phyloP scores from a whole-genome alignment of 306 rosid species.

The Cucurbita moschata region DNA sequence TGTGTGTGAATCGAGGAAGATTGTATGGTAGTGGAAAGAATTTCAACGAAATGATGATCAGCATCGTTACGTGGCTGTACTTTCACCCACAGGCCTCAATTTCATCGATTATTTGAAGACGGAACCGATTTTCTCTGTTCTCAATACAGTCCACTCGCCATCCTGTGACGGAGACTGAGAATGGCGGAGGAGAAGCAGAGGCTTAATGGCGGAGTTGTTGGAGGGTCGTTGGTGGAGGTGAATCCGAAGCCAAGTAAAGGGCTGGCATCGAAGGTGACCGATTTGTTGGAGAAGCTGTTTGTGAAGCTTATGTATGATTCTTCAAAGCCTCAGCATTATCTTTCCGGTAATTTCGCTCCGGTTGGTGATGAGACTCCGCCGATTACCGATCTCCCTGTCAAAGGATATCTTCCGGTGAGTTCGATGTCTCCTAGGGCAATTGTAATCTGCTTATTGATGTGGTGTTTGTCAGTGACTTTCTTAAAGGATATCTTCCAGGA shows the following conservation, averaged over 20 bases:
- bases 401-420: slow-evolving; percentile 70
- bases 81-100: not conserved
- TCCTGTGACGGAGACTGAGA: not conserved
- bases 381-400: slow-evolving; percentile 37
- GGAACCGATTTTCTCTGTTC: not conserved
- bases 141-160: not conserved
- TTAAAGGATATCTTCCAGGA: not conserved
- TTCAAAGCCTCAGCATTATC: slow-evolving; percentile 57
- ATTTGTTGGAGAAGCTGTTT: slow-evolving; percentile 51
- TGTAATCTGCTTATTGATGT: not conserved
- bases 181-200: slow-evolving; percentile 17
- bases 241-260: slow-evolving; percentile 66
- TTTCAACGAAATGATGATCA: not conserved
- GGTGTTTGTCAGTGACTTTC: not conserved
- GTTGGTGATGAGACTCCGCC: slow-evolving; percentile 74
- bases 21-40: slow-evolving; percentile 1
- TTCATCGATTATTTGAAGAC: not conserved
- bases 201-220: not conserved
- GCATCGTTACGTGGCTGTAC: slow-evolving; percentile 1
- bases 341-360: slow-evolving; percentile 71
- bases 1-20: not conserved
- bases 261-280: slow-evolving; percentile 34
- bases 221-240: slow-evolving; percentile 23
- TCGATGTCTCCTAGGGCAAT: no score
- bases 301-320: slow-evolving; percentile 55